A percentile compares a stretch with the other conserved stretches of the same genome.
phyloP scores from a whole-genome alignment of 345 rosid genomes.

The Salix exigua region DNA sequence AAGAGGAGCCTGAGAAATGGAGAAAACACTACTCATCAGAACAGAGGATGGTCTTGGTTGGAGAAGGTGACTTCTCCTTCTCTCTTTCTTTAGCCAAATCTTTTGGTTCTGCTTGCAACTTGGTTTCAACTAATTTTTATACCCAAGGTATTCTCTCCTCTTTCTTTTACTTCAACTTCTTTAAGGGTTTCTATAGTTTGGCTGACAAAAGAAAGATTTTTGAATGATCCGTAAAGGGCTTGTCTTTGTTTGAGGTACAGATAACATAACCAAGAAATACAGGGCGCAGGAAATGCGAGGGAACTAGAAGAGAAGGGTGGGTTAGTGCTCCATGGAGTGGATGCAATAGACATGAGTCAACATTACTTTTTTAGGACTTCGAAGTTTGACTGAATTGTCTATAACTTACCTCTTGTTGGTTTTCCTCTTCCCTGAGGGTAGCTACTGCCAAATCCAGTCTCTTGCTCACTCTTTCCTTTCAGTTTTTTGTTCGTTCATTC shows the following conservation, averaged over 20 bases:
- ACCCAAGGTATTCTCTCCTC: slow-evolving; percentile 23
- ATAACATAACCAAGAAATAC: slow-evolving; percentile 25
- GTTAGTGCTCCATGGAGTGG: slow-evolving; percentile 31
- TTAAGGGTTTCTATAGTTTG: background rate
- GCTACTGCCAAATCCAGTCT: slow-evolving; percentile 35
- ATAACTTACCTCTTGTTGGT: slow-evolving; percentile 44
- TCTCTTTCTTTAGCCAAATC: slow-evolving; percentile 46
- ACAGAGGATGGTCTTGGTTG: slow-evolving; percentile 47
- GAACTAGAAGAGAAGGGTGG: slow-evolving; percentile 30
- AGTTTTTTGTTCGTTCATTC: background rate
- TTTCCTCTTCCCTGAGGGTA: slow-evolving; percentile 29
- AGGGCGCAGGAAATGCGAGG: slow-evolving; percentile 24
- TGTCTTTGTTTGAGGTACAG: background rate
- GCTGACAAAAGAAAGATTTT: background rate
- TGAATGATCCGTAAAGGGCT: background rate
- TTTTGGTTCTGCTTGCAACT: slow-evolving; percentile 55
- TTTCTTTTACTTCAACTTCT: background rate
- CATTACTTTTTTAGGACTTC: slow-evolving; percentile 30
- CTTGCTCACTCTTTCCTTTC: background rate
- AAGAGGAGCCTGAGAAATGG: slow-evolving; percentile 30
- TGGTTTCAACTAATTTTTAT: slow-evolving; percentile 54
- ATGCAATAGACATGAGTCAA: slow-evolving; percentile 36
- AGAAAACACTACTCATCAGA: slow-evolving; percentile 40
- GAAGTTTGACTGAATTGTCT: slow-evolving; percentile 35
- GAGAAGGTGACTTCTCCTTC: slow-evolving; percentile 68